Evolutionary conservation across 768 basidiomycete species (phyloP), one percentile per base, ranked within the genome.

Genomic region (Panus rudis): DNA sequence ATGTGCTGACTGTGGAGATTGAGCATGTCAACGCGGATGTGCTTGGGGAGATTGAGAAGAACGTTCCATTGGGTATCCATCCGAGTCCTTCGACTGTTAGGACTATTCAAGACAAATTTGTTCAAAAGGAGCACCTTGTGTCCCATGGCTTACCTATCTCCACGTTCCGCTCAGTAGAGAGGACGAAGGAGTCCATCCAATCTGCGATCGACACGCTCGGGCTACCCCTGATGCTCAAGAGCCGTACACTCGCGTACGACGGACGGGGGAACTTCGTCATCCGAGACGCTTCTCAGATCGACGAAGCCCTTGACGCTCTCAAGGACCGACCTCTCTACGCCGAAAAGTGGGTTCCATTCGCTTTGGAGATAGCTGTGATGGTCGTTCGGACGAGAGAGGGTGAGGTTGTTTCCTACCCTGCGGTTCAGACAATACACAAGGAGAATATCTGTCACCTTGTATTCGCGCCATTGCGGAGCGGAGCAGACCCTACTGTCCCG

Each of bases 311-410:
- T 39, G 74, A 78, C 1, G 68, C 79, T 25, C 76, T 91, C 12
- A 73, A 70, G 2, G 71, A 81, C 44, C 70, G 88, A 2, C 81
- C 86, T 0, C 66, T 97, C 3, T 99, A 98, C 54, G 94, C 92
- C 0, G 96, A 99, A 61, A 86, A 84, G 56, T 96, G 90, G 84
- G 86, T 92, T 0, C 78, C 82, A 0, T 98, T 98, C 56, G 63
- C 68, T 12, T 84, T 82, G 53, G 96, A 98, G 62, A 82, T 97
- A 25, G 92, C 96, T 0, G 92, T 98, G 26, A 96, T 99, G 88
- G 96, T 98, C 10, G 93, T 96, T 2, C 80, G 89, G 25, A 80
- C 84, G 13, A 69, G 70, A 5, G 61, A 65, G 13, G 94, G 91
- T 3, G 76, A 86, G 41, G 79, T 92, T 3, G 60, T 63, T 33